Evolutionary conservation across 495 filamentous ascomycete species (phyloP).

Genomic region (Neurospora discreta): DNA sequence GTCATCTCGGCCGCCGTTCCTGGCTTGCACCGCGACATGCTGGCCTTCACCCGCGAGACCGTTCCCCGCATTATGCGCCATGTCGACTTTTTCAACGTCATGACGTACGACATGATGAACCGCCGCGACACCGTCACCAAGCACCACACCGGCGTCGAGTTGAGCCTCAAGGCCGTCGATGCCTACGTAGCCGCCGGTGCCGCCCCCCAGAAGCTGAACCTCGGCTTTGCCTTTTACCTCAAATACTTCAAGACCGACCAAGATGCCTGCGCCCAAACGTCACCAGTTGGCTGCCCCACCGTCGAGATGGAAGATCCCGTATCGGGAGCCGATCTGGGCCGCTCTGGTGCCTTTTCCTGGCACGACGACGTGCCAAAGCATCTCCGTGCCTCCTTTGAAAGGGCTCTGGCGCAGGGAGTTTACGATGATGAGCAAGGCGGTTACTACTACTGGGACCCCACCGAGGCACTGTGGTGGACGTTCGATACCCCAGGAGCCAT

Average conservation of each 20-base stretch:
- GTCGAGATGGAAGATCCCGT: slow-evolving; percentile 51
- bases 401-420: slow-evolving; percentile 40
- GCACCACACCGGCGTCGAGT: slow-evolving; percentile 51
- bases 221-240: slow-evolving; percentile 65
- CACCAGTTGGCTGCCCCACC: slow-evolving; percentile 51
- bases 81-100: slow-evolving; percentile 67
- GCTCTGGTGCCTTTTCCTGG: slow-evolving; percentile 51
- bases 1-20: slow-evolving; percentile 62
- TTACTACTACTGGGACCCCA: slow-evolving; percentile 55
- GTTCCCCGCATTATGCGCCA: slow-evolving; percentile 51
- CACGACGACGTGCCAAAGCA: slow-evolving; percentile 37
- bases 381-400: slow-evolving; percentile 36
- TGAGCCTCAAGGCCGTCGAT: slow-evolving; percentile 43
- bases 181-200: slow-evolving; percentile 51
- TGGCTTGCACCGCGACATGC: slow-evolving; percentile 56
- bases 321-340: slow-evolving; percentile 54
- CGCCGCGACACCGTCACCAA: slow-evolving; percentile 56
- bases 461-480: slow-evolving; percentile 57
- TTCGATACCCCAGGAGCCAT: slow-evolving; percentile 60
- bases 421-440: slow-evolving; percentile 52
- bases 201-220: slow-evolving; percentile 47
- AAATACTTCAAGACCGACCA: slow-evolving; percentile 60
- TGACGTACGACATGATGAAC: slow-evolving; percentile 75
- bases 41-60: slow-evolving; percentile 55
- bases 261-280: slow-evolving; percentile 31